Conservation (phyloP, 352 stramenopile species). For the Pythium utonaiense region DNA sequence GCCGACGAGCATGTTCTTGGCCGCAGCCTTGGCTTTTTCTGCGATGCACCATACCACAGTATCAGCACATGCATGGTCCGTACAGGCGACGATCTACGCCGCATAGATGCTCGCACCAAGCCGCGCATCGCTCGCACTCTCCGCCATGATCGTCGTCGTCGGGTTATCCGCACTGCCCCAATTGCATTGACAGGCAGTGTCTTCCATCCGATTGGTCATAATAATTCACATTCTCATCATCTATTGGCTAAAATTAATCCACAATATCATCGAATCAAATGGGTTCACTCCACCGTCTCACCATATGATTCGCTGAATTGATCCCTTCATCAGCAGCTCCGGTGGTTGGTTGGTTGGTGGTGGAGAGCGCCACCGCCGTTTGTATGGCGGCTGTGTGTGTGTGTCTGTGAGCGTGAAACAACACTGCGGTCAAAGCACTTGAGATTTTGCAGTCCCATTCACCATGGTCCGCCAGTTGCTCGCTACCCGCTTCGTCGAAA, state of each 20-base stretch:
- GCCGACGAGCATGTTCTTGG: constrained; percentile 69
- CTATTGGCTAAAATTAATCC: constrained; percentile 9
- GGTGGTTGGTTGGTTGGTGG: constrained; percentile 19
- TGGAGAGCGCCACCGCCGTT: neutral
- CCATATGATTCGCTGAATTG: constrained; percentile 20
- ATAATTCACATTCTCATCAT: neutral
- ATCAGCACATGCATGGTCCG: neutral
- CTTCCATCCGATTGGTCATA: constrained; percentile 8
- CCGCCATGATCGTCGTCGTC: constrained; percentile 12
- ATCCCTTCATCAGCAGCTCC: constrained; percentile 3
- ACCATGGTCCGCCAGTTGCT: constrained; percentile 89
- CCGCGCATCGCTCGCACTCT: constrained; percentile 6
- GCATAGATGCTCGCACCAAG: constrained; percentile 1
- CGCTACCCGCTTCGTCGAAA: constrained; percentile 90
- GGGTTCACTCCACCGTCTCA: neutral
- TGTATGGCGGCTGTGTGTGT: too few species aligned
- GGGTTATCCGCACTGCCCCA: neutral
- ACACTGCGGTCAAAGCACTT: constrained; percentile 36
- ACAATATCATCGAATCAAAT: constrained; percentile 7
- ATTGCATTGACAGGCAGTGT: neutral
- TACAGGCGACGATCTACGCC: neutral
- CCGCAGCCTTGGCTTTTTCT: constrained; percentile 66
- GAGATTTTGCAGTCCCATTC: constrained; percentile 60
- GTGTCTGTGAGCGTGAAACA: too few species aligned
- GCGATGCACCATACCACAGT: neutral